phyloP scores from a whole-genome alignment of 257 asterid species.

The Galeopsis tetrahit region DNA sequence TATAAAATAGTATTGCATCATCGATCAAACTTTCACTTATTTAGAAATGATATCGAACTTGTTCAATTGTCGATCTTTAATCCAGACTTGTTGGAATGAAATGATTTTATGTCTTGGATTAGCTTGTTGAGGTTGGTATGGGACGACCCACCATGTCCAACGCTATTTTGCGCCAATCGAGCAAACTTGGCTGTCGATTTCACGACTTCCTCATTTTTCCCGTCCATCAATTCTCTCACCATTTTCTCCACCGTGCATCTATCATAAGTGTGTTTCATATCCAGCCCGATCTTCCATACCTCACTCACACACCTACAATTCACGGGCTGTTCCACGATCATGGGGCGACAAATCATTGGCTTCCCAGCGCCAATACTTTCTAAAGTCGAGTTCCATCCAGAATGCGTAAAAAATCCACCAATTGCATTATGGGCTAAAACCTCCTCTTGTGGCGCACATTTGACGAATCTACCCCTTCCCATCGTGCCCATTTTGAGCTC shows the following conservation, averaged over 20 bases:
- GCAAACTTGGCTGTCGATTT: background rate
- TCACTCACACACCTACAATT: slow-evolving; percentile 41
- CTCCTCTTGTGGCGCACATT: slow-evolving; percentile 50
- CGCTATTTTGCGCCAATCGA: slow-evolving; percentile 24
- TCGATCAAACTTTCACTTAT: background rate
- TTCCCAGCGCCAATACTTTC: slow-evolving; percentile 43
- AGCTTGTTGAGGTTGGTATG: slow-evolving; percentile 35
- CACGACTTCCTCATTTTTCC: background rate
- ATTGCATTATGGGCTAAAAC: slow-evolving; percentile 42
- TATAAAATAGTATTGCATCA: background rate
- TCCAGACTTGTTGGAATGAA: slow-evolving; percentile 16
- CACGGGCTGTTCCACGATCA: slow-evolving; percentile 39
- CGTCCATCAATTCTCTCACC: background rate
- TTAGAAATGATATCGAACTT: background rate
- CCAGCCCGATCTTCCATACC: background rate
- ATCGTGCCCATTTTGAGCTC: slow-evolving; percentile 28
- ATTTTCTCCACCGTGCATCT: background rate
- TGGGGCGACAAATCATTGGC: slow-evolving; percentile 52
- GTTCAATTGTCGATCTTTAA: background rate
- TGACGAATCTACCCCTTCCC: slow-evolving; percentile 36
- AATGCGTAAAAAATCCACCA: slow-evolving; percentile 48
- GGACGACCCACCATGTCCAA: slow-evolving; percentile 46
- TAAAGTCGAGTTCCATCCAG: slow-evolving; percentile 53
- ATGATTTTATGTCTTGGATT: slow-evolving; percentile 27
- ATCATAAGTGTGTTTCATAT: background rate